Evolutionary conservation across 805 yeast species (phyloP).

Genomic region (Saturnispora bothae): DNA sequence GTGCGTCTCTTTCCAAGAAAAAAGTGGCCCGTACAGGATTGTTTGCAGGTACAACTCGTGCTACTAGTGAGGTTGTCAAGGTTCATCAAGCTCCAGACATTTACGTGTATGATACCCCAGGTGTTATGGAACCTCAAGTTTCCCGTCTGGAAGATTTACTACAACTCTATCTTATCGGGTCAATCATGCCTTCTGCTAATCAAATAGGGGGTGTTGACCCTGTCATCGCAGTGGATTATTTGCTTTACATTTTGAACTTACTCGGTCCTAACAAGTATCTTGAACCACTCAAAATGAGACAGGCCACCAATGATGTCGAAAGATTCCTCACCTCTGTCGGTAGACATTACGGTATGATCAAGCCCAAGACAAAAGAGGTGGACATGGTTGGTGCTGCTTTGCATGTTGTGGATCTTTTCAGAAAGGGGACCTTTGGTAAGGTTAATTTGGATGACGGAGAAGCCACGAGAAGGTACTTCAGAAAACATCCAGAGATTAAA

Average conservation of each 20-base stretch:
- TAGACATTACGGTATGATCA: slow-evolving; percentile 23
- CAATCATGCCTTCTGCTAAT: slow-evolving; percentile 48
- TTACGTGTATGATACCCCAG: slow-evolving; percentile 82
- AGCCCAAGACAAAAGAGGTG: slow-evolving; percentile 23
- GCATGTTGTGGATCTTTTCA: slow-evolving; percentile 52
- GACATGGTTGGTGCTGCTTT: slow-evolving; percentile 55
- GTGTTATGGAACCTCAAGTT: slow-evolving; percentile 75
- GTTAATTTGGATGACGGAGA: slow-evolving; percentile 22
- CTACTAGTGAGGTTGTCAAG: slow-evolving; percentile 64
- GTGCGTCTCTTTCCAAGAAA: slow-evolving; percentile 28
- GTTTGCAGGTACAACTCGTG: slow-evolving; percentile 82
- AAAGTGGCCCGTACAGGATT: slow-evolving; percentile 82
- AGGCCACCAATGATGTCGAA: slow-evolving; percentile 66
- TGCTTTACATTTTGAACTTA: slow-evolving; percentile 62
- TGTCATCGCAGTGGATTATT: slow-evolving; percentile 73
- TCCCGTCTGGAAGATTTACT: slow-evolving; percentile 61
- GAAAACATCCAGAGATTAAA: too few species aligned
- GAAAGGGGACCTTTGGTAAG: slow-evolving; percentile 39
- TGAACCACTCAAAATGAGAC: slow-evolving; percentile 20
- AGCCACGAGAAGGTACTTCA: slow-evolving; percentile 3
- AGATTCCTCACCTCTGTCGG: slow-evolving; percentile 44
- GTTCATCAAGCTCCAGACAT: slow-evolving; percentile 53
- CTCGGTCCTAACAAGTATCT: slow-evolving; percentile 29
- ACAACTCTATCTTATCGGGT: slow-evolving; percentile 60
- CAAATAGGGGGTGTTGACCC: slow-evolving; percentile 51